These are phyloP conservation scores for Teunomyces barrocoloradensis DNA, from an alignment of 805 yeast species.

Conservation along the genomic window DNA sequence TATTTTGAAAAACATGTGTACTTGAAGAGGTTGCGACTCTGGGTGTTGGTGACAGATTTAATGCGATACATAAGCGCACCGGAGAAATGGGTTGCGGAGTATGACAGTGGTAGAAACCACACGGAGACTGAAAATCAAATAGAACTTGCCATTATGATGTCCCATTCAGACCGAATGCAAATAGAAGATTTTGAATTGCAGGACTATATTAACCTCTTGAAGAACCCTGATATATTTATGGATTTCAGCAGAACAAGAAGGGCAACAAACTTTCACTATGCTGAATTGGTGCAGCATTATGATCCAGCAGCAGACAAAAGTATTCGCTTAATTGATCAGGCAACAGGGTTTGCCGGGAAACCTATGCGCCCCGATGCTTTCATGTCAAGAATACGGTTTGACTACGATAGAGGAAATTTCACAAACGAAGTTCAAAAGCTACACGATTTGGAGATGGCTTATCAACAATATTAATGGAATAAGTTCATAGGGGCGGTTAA, in stretches of 20 bases:
- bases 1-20: conserved; percentile 22
- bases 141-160: background rate
- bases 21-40: conserved; percentile 31
- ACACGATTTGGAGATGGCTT: background rate
- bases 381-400: conserved; percentile 18
- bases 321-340: background rate
- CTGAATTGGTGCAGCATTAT: conserved; percentile 21
- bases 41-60: conserved; percentile 27
- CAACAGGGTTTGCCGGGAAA: conserved; percentile 11
- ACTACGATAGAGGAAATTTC: conserved; percentile 5
- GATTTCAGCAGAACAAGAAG: conserved; percentile 21
- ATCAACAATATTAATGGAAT: background rate
- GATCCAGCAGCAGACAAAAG: background rate
- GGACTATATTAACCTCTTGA: conserved; percentile 16
- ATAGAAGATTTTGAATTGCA: background rate
- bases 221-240: conserved; percentile 22
- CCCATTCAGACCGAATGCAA: background rate
- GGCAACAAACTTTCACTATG: conserved; percentile 27
- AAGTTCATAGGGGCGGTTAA: background rate
- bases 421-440: background rate
- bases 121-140: background rate
- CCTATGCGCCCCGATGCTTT: conserved; percentile 28
- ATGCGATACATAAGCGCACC: conserved; percentile 25
- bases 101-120: background rate
- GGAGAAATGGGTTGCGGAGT: conserved; percentile 17